phyloP scores from a whole-genome alignment of 2,329 filamentous ascomycete genomes.

The Aaosphaeria arxii region DNA sequence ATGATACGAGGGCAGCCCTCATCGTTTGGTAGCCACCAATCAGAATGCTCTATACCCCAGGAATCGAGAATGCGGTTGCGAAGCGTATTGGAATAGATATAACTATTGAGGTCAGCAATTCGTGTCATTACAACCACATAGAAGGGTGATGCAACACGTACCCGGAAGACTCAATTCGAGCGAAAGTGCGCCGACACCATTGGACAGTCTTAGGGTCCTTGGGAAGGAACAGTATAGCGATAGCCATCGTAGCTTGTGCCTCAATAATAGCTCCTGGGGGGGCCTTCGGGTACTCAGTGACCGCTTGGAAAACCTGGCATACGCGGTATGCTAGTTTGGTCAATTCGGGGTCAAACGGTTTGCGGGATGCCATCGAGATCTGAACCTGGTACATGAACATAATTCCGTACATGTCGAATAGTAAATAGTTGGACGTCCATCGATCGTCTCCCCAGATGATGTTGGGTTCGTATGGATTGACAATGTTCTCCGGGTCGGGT shows the following conservation, averaged over 20 bases:
- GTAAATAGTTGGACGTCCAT: slow-evolving; percentile 71
- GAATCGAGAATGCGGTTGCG: slow-evolving; percentile 72
- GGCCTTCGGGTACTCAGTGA: slow-evolving; percentile 68
- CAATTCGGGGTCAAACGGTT: slow-evolving; percentile 54
- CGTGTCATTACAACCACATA: slow-evolving; percentile 3
- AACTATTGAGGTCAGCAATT: slow-evolving; percentile 53
- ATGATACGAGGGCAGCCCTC: slow-evolving; percentile 73
- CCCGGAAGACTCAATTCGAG: slow-evolving; percentile 74
- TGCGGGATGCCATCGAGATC: slow-evolving; percentile 56
- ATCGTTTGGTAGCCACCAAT: slow-evolving; percentile 88
- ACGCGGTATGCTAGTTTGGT: slow-evolving; percentile 63
- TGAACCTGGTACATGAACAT: slow-evolving; percentile 79
- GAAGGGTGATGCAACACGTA: slow-evolving; percentile 43
- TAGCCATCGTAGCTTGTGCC: slow-evolving; percentile 71
- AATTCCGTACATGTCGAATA: slow-evolving; percentile 75
- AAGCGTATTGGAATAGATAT: slow-evolving; percentile 74
- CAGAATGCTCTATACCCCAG: slow-evolving; percentile 69
- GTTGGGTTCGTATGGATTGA: slow-evolving; percentile 69
- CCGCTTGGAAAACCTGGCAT: slow-evolving; percentile 75
- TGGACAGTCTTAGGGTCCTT: slow-evolving; percentile 67
- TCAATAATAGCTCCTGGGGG: slow-evolving; percentile 69
- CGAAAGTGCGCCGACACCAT: slow-evolving; percentile 80
- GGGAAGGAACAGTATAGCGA: slow-evolving; percentile 77
- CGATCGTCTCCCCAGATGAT: slow-evolving; percentile 65
- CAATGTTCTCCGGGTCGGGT: slow-evolving; percentile 62